These are phyloP conservation scores for Globisporangium ultimum DNA, from an alignment of 352 stramenopile genomes.

Conservation along the genomic window DNA sequence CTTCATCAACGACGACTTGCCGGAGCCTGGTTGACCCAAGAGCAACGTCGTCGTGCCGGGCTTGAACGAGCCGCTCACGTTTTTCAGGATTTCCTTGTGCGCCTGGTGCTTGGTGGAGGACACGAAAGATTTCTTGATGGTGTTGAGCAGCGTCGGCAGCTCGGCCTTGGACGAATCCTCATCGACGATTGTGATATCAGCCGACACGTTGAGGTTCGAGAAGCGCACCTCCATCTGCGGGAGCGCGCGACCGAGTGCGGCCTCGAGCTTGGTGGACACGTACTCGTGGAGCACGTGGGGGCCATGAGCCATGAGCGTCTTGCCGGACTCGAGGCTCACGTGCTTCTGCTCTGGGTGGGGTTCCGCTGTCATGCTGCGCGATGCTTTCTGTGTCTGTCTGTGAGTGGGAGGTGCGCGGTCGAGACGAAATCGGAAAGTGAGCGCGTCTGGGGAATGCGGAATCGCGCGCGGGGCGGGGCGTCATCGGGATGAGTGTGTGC, in stretches of 20 bases:
- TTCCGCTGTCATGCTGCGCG: too few relatives aligned
- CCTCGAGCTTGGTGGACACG: constrained; percentile 13
- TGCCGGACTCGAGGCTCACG: background rate
- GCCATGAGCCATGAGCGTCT: constrained; percentile 15
- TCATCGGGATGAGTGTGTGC: too few relatives aligned
- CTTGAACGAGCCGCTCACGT: constrained; percentile 27
- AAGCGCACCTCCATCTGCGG: constrained; percentile 26
- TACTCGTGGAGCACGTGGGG: constrained; percentile 17
- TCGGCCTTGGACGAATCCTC: background rate
- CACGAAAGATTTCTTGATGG: constrained; percentile 22
- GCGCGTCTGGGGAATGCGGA: too few relatives aligned
- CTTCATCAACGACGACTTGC: constrained; percentile 36
- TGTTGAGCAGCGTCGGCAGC: constrained; percentile 18
- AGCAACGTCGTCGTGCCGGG: constrained; percentile 33
- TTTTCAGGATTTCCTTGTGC: constrained; percentile 33
- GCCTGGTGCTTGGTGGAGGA: constrained; percentile 25
- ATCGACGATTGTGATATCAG: constrained; percentile 11
- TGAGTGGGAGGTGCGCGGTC: too few relatives aligned
- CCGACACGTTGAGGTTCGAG: constrained; percentile 14
- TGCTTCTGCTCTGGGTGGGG: too few relatives aligned
- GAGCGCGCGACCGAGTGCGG: constrained; percentile 14
- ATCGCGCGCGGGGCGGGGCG: too few relatives aligned
- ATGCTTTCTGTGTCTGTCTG: too few relatives aligned
- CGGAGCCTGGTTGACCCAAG: constrained; percentile 32
- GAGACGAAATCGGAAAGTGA: too few relatives aligned